Evolutionary conservation across 768 basidiomycete genomes (phyloP).

Genomic region (Suillus subluteus): DNA sequence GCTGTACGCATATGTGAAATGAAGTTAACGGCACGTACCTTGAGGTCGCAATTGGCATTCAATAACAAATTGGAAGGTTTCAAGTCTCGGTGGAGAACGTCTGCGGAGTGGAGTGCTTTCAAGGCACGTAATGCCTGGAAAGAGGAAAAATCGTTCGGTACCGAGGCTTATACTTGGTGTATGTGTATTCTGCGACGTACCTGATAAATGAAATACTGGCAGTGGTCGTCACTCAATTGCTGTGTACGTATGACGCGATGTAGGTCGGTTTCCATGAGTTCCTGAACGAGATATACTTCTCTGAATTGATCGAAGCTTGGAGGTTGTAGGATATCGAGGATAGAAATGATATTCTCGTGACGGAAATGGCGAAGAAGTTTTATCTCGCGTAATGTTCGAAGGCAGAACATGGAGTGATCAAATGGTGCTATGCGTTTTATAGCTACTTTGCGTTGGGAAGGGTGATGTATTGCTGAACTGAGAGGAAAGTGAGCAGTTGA

Average conservation of each 20-base stretch:
- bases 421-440: conserved; percentile 97
- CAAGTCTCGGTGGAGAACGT: conserved; percentile 93
- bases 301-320: conserved; percentile 74
- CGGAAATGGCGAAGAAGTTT: conserved; percentile 90
- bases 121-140: conserved; percentile 83
- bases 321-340: conserved; percentile 91
- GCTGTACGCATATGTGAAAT: conserved; percentile 9
- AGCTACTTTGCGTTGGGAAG: conserved; percentile 84
- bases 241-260: conserved; percentile 97
- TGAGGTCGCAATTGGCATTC: conserved; percentile 96
- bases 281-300: conserved; percentile 79
- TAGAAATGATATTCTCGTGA: conserved; percentile 91
- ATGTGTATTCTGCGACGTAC: conserved; percentile 36
- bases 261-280: conserved; percentile 91
- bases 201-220: conserved; percentile 98
- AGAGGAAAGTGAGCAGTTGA: conserved; percentile 18
- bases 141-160: conserved; percentile 12
- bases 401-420: conserved; percentile 92
- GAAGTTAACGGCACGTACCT: conserved; percentile 50
- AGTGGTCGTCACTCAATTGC: conserved; percentile 91
- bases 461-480: conserved; percentile 76
- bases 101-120: conserved; percentile 93
- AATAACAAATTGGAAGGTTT: conserved; percentile 95
- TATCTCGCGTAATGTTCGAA: conserved; percentile 84
- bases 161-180: not conserved